Conservation (phyloP, 2,329 filamentous ascomycete genomes). For the Sphaerulina musiva region DNA sequence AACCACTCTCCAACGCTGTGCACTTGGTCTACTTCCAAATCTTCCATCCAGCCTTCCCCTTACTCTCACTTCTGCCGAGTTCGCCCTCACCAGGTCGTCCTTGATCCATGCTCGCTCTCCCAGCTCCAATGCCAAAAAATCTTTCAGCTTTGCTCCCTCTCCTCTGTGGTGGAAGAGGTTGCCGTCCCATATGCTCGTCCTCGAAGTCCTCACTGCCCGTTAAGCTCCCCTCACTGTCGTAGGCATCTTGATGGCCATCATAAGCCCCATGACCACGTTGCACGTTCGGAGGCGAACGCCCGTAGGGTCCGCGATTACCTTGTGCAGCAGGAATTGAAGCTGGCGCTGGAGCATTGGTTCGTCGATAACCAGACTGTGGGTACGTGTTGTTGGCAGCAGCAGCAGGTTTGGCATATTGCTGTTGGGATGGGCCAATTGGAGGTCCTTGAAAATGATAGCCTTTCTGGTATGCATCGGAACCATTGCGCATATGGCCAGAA, state of each 20-base stretch:
- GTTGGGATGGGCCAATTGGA: slow-evolving; percentile 20
- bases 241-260: slow-evolving; percentile 9
- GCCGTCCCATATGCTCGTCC: slow-evolving; percentile 9
- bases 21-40: slow-evolving; percentile 18
- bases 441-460: slow-evolving; percentile 24
- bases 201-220: slow-evolving; percentile 28
- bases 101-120: slow-evolving; percentile 14
- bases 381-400: slow-evolving; percentile 7
- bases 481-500: neutral
- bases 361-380: slow-evolving; percentile 18
- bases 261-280: neutral
- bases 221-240: slow-evolving; percentile 22
- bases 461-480: slow-evolving; percentile 16
- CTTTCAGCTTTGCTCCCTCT: slow-evolving; percentile 30
- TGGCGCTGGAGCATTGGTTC: slow-evolving; percentile 9
- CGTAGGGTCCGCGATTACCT: slow-evolving; percentile 6
- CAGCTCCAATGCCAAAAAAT: slow-evolving; percentile 27
- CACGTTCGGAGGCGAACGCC: slow-evolving; percentile 8
- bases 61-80: slow-evolving; percentile 27
- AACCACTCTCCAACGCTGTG: neutral
- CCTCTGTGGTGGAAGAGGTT: slow-evolving; percentile 13
- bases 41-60: slow-evolving; percentile 31
- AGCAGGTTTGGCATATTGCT: neutral
- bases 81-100: slow-evolving; percentile 13
- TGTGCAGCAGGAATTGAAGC: slow-evolving; percentile 3